Evolutionary conservation across 2,329 filamentous ascomycete species (phyloP), one percentile per base, ranked within the genome.

Genomic region (Trichoderma lentiforme): DNA sequence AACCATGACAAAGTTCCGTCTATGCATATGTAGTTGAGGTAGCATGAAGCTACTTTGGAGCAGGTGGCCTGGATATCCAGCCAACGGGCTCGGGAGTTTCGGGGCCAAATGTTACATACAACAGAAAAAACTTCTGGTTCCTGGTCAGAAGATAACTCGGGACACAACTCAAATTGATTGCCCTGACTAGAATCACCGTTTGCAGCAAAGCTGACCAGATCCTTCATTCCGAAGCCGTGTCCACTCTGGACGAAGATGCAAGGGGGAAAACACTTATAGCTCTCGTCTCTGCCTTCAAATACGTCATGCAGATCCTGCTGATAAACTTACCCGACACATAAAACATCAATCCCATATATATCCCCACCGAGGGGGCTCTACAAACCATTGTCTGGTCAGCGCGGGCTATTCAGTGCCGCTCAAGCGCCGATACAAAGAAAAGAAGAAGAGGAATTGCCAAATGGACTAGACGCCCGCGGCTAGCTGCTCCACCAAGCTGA

Each of bases 131-230:
- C 34, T 36, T 67, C 15, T 58, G 43, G 64, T 39, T 36, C 43
- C 51, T 67, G 51, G 28, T 9, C 18, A 58, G 24, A 30, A 43
- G 12, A 39, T 14, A 32, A 14, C 24, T 47, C 65, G 26, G 57
- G 53, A 56, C 66, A 69, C 56, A 18, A 69, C 36, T 69, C 66
- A 69, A 69, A 61, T 47, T 51, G n/a, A 43, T 24, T 36, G 32
- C 64, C 64, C 53, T 43, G 32, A n/a, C 63, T n/a, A 57, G 24
- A 26, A n/a, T 43, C 64, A 39, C 12, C 12, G 14, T 26, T 21
- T 7, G 14, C 32, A 5, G 6, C 32, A 63, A 28, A 28, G 24
- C 43, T 18, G 26, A 43, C 51, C 21, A 43, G 36, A 58, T 67
- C 53, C 51, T 68, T 24, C 34, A 30, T 47, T n/a, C 36, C n/a